Percentiles rank a stretch among this genome's conserved stretches.
These are phyloP conservation scores for Dalbergia cochinchinensis DNA, from an alignment of 306 rosid genomes.

Conservation along the genomic window DNA sequence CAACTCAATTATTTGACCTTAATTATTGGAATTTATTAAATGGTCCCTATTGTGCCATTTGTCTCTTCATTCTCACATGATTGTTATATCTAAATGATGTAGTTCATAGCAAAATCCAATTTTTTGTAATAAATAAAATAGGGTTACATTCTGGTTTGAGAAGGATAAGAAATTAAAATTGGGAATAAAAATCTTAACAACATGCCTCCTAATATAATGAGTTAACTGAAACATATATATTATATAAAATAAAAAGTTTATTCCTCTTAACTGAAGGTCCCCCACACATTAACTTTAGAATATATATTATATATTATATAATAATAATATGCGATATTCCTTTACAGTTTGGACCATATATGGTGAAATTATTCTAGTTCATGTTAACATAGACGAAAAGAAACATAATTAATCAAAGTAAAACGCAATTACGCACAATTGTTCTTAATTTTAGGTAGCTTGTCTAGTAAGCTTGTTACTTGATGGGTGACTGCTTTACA, in stretches of 20 bases:
- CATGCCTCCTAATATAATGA: too few species aligned
- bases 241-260: neutral
- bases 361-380: neutral
- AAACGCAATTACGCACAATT: neutral
- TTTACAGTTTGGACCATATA: neutral
- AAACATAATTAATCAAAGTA: neutral
- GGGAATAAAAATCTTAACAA: too few species aligned
- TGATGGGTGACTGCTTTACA: neutral
- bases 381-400: neutral
- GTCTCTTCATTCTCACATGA: conserved; percentile 44
- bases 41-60: conserved; percentile 52
- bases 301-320: neutral
- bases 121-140: too few species aligned
- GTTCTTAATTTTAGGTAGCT: neutral
- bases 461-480: neutral
- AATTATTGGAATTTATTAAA: conserved; percentile 43
- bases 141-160: too few species aligned
- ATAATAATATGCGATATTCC: neutral
- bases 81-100: conserved; percentile 4
- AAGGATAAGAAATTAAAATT: too few species aligned
- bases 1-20: conserved; percentile 47
- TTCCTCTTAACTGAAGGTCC: neutral
- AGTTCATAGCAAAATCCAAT: neutral
- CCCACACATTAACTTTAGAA: neutral
- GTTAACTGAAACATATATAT: neutral